Base-by-base conservation (phyloP, 257 asterid species). In the Gentiana macrophylla region DNA sequence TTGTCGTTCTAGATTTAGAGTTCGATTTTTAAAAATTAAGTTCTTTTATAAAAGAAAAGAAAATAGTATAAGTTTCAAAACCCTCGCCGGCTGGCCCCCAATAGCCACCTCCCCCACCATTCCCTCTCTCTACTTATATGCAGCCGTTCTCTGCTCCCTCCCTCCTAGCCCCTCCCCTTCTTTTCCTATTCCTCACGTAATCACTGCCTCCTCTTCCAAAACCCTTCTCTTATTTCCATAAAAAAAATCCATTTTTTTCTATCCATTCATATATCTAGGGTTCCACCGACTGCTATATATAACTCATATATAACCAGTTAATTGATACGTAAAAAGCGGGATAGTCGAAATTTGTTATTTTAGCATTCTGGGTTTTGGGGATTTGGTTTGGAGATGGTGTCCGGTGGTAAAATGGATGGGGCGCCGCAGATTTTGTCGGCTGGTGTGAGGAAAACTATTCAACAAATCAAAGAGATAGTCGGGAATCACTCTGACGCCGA, bases 401-500 rank as follows among this genome's bases (percentile, higher is more conserved):
- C 89, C 34, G 83, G 79, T 61, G 12, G 88, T 10, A 77, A 75
- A 70, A 44, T 56, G 60, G 96, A 86, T 49, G 89, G 88, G 61
- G 94, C 81, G 56, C 55, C 83, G 24, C 89, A 83, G 35, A 76
- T 74, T 72, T 12, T 87, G 24, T 74, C 98, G 54, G 86, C 88
- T 32, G 92, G 92, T n/a, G 88, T 91, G 48, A 67, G 88, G 63
- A 77, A 74, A 53, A 87, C 95, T 13, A 84, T 91, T 59, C 86
- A 81, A 53, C 76, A 88, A 65, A 83, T 91, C 61, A 91, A 84
- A 66, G 98, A 87, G 65, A 82, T 87, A 38, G 89, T 88, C 50
- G 80, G 92, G 35, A 78, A 83, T 67, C 95, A 91, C 66, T 79
- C 96, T 8, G 95, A 87, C 60, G 92, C 95, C 57, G 97, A 91